Evolutionary conservation across 352 stramenopile species (phyloP).

Genomic region (Globisporangium yorkense): DNA sequence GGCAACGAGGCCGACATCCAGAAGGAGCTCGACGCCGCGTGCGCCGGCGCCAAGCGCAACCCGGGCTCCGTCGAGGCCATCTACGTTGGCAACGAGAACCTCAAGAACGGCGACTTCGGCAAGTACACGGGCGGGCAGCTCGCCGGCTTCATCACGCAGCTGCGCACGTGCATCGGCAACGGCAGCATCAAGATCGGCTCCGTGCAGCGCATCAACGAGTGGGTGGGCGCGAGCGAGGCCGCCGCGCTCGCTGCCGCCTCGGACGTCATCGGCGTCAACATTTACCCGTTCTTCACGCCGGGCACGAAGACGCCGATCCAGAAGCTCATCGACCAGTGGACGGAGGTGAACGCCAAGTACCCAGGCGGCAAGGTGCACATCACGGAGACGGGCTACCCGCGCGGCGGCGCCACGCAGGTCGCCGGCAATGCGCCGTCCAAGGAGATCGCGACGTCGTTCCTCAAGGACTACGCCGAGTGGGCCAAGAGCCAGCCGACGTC

Average conservation of each 20-base stretch:
- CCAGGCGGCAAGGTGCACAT: constrained; percentile 24
- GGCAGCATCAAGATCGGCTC: constrained; percentile 46
- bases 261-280: constrained; percentile 39
- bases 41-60: constrained; percentile 34
- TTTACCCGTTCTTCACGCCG: constrained; percentile 43
- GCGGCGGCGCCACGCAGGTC: constrained; percentile 12
- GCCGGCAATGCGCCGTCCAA: constrained; percentile 22
- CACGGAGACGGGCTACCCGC: constrained; percentile 40
- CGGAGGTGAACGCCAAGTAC: constrained; percentile 27
- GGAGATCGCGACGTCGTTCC: constrained; percentile 19
- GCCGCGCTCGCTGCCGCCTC: constrained; percentile 19
- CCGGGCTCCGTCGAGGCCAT: constrained; percentile 37
- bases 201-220: constrained; percentile 37
- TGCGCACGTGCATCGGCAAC: constrained; percentile 42
- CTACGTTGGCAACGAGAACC: constrained; percentile 74
- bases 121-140: constrained; percentile 30
- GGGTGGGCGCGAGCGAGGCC: constrained; percentile 24
- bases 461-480: constrained; percentile 27
- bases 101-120: constrained; percentile 46
- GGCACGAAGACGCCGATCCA: constrained; percentile 23
- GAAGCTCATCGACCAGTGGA: constrained; percentile 30
- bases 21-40: constrained; percentile 54
- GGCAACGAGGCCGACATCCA: constrained; percentile 30
- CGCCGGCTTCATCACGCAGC: constrained; percentile 39
- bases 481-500: constrained; percentile 17